Percentiles rank a stretch among this genome's conserved stretches.
Conservation (phyloP, 306 rosid genomes). For the Dalbergia cultrata region DNA sequence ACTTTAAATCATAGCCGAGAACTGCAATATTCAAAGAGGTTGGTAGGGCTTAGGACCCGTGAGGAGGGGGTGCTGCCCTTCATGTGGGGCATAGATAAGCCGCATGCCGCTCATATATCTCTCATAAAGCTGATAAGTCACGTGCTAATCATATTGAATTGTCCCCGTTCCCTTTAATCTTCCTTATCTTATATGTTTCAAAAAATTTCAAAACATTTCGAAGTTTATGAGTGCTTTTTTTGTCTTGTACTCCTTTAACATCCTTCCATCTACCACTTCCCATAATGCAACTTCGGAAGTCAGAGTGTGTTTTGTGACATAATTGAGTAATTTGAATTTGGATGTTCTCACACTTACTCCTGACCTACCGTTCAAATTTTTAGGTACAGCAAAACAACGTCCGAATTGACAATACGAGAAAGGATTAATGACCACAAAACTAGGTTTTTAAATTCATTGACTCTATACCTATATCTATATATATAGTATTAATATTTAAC, state of each 20-base stretch:
- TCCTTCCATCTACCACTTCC: neutral
- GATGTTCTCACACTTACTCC: neutral
- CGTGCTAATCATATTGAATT: conserved; percentile 26
- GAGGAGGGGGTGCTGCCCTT: conserved; percentile 8
- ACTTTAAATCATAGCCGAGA: neutral
- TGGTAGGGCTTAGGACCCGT: neutral
- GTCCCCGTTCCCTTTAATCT: neutral
- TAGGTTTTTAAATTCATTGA: conserved; percentile 9
- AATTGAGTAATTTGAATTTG: conserved; percentile 27
- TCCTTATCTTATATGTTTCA: conserved; percentile 12
- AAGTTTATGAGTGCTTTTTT: neutral
- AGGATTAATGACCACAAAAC: neutral
- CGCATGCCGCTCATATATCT: conserved; percentile 2
- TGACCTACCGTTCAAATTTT: neutral
- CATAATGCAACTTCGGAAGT: neutral
- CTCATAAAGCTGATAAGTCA: conserved; percentile 45
- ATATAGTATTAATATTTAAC: no score
- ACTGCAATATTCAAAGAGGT: conserved; percentile 8
- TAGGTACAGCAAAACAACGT: neutral
- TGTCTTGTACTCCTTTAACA: neutral
- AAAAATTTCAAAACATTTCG: neutral
- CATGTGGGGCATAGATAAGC: conserved; percentile 31
- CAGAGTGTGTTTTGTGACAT: conserved; percentile 12
- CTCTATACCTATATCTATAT: no score
- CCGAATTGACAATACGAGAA: conserved; percentile 5